Conservation (phyloP, 768 basidiomycete species). For the Lactarius pseudohatsudake region DNA sequence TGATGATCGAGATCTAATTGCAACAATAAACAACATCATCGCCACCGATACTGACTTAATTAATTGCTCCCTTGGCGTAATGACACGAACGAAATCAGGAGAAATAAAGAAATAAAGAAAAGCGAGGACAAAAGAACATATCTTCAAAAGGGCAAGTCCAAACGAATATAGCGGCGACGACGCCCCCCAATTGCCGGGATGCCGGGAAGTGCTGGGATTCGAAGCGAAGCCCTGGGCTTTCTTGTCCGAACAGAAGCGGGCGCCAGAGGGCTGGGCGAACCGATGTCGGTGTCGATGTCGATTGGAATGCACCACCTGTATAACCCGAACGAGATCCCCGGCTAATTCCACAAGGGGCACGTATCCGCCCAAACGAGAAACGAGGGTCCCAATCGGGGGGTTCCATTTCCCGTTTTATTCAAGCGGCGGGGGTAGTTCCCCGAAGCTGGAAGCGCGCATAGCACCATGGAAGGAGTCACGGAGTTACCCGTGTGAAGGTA, state of each 20-base stretch:
- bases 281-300: constrained; percentile 1
- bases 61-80: not conserved
- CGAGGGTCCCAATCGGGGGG: constrained; percentile 4
- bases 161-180: constrained; percentile 4
- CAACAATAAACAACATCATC: not conserved
- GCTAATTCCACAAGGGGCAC: not conserved
- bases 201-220: constrained; percentile 4
- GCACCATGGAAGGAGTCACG: constrained; percentile 9
- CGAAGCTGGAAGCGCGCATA: constrained; percentile 1
- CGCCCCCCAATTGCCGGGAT: constrained; percentile 6
- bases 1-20: constrained; percentile 9
- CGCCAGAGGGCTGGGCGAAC: constrained; percentile 4
- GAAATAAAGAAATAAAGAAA: not conserved
- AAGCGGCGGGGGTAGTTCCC: not conserved
- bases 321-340: constrained; percentile 2
- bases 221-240: constrained; percentile 2
- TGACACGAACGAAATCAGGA: not conserved
- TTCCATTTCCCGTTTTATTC: not conserved
- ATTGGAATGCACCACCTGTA: constrained; percentile 5
- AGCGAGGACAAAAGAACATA: not conserved
- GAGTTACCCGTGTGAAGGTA: not conserved
- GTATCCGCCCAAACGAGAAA: constrained; percentile 11
- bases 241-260: constrained; percentile 18
- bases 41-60: constrained; percentile 1
- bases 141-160: not conserved